These are phyloP conservation scores for Apodospora peruviana DNA, from an alignment of 495 filamentous ascomycete species.

Conservation along the genomic window DNA sequence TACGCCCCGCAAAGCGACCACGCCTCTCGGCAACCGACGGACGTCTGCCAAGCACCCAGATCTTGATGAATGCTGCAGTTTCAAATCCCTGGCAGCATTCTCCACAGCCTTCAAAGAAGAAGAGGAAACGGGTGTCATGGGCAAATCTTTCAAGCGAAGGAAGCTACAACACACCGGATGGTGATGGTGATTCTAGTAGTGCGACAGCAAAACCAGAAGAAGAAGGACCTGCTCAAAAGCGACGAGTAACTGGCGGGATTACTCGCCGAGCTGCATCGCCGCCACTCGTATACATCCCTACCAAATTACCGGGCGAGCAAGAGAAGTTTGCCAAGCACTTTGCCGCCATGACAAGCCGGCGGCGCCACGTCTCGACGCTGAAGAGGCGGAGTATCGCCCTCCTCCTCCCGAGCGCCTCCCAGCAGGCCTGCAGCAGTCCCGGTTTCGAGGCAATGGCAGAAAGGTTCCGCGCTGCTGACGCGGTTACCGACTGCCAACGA, in stretches of 20 bases:
- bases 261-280: constrained; percentile 17
- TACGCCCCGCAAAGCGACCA: constrained; percentile 4
- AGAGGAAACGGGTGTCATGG: not conserved
- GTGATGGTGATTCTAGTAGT: too few species aligned
- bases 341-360: constrained; percentile 21
- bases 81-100: constrained; percentile 20
- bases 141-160: not conserved
- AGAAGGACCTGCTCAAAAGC: not conserved
- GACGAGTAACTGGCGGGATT: not conserved
- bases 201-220: too few species aligned
- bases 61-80: constrained; percentile 17
- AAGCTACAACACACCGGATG: not conserved
- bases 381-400: not conserved
- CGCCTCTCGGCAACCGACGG: constrained; percentile 9
- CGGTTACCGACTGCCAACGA: too few species aligned
- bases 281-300: constrained; percentile 6
- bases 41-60: constrained; percentile 19
- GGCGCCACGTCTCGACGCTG: not conserved
- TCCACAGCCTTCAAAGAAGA: not conserved
- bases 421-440: constrained; percentile 33
- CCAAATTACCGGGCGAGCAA: constrained; percentile 5
- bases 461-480: constrained; percentile 25
- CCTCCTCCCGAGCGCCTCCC: constrained; percentile 36
- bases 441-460: constrained; percentile 34
- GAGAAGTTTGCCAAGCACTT: constrained; percentile 33